A percentile compares a stretch with the other conserved stretches of the same genome.
Evolutionary conservation across 2,329 filamentous ascomycete species (phyloP).

Genomic region (Geoglossum cookeanum): DNA sequence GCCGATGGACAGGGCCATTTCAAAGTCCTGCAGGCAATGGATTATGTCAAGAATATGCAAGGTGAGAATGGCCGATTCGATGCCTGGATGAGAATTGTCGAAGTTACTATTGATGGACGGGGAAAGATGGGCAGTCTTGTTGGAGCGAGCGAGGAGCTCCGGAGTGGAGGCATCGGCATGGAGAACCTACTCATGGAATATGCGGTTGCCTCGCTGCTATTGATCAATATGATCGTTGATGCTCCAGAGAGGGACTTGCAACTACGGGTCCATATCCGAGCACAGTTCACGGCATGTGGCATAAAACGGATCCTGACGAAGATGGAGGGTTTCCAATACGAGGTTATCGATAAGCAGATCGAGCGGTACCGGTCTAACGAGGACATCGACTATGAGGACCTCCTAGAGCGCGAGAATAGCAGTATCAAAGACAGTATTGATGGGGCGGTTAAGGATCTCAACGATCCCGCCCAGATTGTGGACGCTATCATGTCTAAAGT

Average conservation of each 20-base stretch:
- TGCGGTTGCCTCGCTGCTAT: conserved; percentile 78
- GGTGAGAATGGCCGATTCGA: conserved; percentile 93
- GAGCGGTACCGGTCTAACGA: conserved; percentile 86
- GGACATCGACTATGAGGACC: conserved; percentile 94
- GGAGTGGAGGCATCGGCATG: conserved; percentile 92
- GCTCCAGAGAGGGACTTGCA: conserved; percentile 77
- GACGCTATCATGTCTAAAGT: conserved; percentile 82
- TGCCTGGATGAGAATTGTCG: conserved; percentile 95
- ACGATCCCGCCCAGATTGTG: conserved; percentile 79
- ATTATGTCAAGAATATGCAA: conserved; percentile 71
- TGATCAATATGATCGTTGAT: conserved; percentile 94
- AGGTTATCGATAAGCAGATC: conserved; percentile 95
- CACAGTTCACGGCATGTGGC: conserved; percentile 88
- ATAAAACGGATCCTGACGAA: conserved; percentile 87
- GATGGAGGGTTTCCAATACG: conserved; percentile 98
- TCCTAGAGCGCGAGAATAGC: conserved; percentile 76
- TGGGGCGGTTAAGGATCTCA: conserved; percentile 76
- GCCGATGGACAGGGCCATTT: conserved; percentile 71
- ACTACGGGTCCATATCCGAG: conserved; percentile 79
- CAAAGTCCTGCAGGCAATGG: conserved; percentile 85
- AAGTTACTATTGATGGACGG: conserved; percentile 88
- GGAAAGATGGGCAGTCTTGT: conserved; percentile 98
- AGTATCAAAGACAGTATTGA: conserved; percentile 80
- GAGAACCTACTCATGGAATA: conserved; percentile 99
- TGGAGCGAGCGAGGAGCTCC: conserved; percentile 86